Conservation (phyloP, 2,329 filamentous ascomycete genomes). For the Chaetomium sp. region DNA sequence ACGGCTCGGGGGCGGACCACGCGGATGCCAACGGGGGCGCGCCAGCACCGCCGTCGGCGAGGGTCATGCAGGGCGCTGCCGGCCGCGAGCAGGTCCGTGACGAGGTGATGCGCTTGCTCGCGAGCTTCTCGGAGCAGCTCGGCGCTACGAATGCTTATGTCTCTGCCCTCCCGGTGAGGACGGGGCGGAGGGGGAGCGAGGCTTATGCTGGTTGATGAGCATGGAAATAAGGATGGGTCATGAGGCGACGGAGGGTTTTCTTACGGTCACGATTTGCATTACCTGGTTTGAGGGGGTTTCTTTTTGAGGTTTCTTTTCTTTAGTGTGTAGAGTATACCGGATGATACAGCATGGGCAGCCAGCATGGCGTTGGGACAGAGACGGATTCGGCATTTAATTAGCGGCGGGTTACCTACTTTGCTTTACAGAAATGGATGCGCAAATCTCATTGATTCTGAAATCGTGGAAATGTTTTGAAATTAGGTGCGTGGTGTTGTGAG, state of each 20-base stretch:
- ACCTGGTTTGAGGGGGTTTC: neutral
- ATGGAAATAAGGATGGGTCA: neutral
- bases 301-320: neutral
- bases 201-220: conserved; percentile 22
- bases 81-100: conserved; percentile 39
- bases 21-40: conserved; percentile 34
- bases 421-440: neutral
- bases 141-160: conserved; percentile 39
- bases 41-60: conserved; percentile 51
- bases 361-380: conserved; percentile 12
- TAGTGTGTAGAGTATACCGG: neutral
- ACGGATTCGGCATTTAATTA: neutral
- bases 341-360: conserved; percentile 8
- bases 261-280: neutral
- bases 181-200: conserved; percentile 30
- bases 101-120: conserved; percentile 41
- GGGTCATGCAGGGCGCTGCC: conserved; percentile 49
- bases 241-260: neutral
- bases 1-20: conserved; percentile 15
- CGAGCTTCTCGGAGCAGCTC: conserved; percentile 42
- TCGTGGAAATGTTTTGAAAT: neutral
- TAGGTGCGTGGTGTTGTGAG: neutral
- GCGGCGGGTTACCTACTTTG: neutral
- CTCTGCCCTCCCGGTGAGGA: conserved; percentile 37
- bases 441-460: neutral